Base-by-base conservation (phyloP, 2,329 filamentous ascomycete genomes). In the Exophiala xenobiotica region DNA sequence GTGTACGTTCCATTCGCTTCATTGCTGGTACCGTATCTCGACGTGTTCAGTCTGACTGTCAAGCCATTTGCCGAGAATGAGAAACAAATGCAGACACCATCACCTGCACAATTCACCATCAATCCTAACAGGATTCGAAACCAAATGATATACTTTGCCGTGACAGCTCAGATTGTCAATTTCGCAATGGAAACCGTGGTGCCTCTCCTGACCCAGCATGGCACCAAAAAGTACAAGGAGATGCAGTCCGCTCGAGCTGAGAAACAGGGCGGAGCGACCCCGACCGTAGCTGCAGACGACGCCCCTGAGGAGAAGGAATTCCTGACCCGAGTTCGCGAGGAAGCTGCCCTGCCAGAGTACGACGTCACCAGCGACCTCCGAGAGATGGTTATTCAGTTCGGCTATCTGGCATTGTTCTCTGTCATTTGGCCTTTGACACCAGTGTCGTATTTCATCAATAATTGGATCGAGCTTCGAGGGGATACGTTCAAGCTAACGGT, bases 61-160 rank as follows among this genome's bases (percentile, higher is more conserved):
- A 83, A 83, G 63, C 84, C 83, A 0, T 85, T 95, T 59, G 86
- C 86, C 0, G 83, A 88, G 49, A 82, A 87, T 59, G 85, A 91
- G 54, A 85, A 90, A 65, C 80, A 88, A 46, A 71, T 89, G 22
- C 76, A 77, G 42, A 64, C 71, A 6, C 72, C 74, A n/a, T 62
- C 68, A 0, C 65, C 81, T 20, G 80, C 78, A 4, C 76, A 80
- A 19, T 99, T 96, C 68, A 77, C 83, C 46, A 88, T 96, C 70
- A 90, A 97, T 64, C 86, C 90, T 0, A 79, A 85, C 59, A 80
- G 93, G 12, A 82, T 97, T 27, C 87, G 86, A 62, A 88, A 90
- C 61, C 92, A 97, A 68, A 89, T 96, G 67, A 93, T 96, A 57
- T 97, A 95, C 72, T 93, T 95, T 57, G 95, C 92, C 0, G 88